Base-by-base conservation (phyloP, 768 basidiomycete species). In the Chalciporus chontae region DNA sequence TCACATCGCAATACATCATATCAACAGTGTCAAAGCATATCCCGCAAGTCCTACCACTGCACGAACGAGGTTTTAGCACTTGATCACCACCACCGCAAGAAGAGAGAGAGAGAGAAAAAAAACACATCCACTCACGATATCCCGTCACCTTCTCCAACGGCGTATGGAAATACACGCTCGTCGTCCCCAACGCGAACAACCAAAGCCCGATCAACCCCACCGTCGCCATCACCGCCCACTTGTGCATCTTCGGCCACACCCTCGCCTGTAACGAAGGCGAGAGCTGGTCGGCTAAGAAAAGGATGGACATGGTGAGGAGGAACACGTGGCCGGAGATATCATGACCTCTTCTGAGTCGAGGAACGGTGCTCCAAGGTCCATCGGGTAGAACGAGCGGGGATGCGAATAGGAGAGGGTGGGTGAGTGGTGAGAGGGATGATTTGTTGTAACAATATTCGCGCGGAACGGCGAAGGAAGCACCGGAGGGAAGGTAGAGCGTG, bases 291-390 rank as follows among this genome's bases (percentile, higher is more conserved):
- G 80, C 76, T 37, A 97, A 77, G 66, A 96, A 88, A 21, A 95
- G 72, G 13, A 77, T 71, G 13, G 84, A 75, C 73, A 95, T 79
- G 3, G 87, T 87, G 55, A 97, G 77, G 53, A 98, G 77, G 72
- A 96, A 97, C 26, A 93, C 75, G 63, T 97, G 95, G 7, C 95
- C 95, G 0, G 92, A 94, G 13, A 97, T 81, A 60, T 98, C 95
- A 64, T 96, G 93, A 0, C 95, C 95, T 37, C 75, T 78, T 46
- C 81, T 77, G 54, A 95, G 70, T 24, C 86, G 72, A 8, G 93
- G 90, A 0, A 69, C 70, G 0, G 63, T 67, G 24, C 62, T 65
- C 78, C 78, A 85, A 13, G 70, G 73, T 2, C 41, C 42, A 4
- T 69, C 65, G 2, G 75, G 73, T 26, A 72, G 58, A 5, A 66